phyloP scores from a whole-genome alignment of 805 yeast species.

The Hanseniaspora thailandica region DNA sequence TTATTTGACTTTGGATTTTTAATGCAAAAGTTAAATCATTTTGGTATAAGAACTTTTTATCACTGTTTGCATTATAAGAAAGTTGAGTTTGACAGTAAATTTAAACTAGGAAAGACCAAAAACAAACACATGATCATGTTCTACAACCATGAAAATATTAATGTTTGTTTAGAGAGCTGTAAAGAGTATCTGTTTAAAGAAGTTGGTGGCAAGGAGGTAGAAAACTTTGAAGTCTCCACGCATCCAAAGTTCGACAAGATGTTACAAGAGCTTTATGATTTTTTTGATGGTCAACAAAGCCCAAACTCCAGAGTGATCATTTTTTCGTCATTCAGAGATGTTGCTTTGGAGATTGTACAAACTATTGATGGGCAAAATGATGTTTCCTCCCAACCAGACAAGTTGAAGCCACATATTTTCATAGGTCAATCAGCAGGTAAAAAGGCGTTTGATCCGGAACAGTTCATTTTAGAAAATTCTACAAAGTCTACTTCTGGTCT shows the following conservation, averaged over 20 bases:
- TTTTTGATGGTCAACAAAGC: slow-evolving; percentile 33
- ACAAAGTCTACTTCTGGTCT: slow-evolving; percentile 31
- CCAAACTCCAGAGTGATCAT: slow-evolving; percentile 64
- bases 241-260: slow-evolving; percentile 65
- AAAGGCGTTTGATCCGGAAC: slow-evolving; percentile 52
- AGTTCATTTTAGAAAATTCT: slow-evolving; percentile 34
- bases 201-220: neutral
- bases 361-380: slow-evolving; percentile 37
- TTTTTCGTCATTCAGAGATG: slow-evolving; percentile 78
- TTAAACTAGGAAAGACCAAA: slow-evolving; percentile 47
- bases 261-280: slow-evolving; percentile 44
- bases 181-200: slow-evolving; percentile 2
- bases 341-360: slow-evolving; percentile 77
- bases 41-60: slow-evolving; percentile 72
- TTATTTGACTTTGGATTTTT: slow-evolving; percentile 64
- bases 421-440: slow-evolving; percentile 82
- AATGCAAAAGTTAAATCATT: slow-evolving; percentile 56
- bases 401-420: slow-evolving; percentile 64
- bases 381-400: slow-evolving; percentile 16
- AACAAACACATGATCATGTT: slow-evolving; percentile 53
- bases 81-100: slow-evolving; percentile 47
- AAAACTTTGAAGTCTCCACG: slow-evolving; percentile 27
- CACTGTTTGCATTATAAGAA: slow-evolving; percentile 50
- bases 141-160: slow-evolving; percentile 32
- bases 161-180: slow-evolving; percentile 6